A percentile compares a stretch with the other conserved stretches of the same genome.
Evolutionary conservation across 2,329 filamentous ascomycete species (phyloP).

Genomic region (Domatiomyces catenatus): DNA sequence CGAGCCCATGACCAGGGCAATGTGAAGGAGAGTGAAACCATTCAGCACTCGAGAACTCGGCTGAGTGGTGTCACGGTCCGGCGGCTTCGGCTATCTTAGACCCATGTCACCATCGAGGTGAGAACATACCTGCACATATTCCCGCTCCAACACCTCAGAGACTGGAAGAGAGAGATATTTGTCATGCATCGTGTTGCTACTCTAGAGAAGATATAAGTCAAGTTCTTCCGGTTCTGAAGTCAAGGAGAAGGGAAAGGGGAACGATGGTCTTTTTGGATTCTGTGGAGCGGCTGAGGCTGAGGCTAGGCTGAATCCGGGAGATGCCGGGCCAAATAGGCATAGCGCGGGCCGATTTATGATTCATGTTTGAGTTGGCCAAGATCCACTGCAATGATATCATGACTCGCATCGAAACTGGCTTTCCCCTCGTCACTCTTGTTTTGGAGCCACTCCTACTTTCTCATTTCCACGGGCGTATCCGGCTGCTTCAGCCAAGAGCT

Average conservation of each 20-base stretch:
- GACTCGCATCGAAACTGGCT: too few species aligned
- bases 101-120: not conserved
- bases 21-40: not conserved
- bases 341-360: too few species aligned
- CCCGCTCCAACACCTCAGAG: not conserved
- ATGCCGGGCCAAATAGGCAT: too few species aligned
- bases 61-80: not conserved
- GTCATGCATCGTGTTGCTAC: not conserved
- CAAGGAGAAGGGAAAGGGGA: too few species aligned
- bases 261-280: too few species aligned
- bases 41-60: not conserved
- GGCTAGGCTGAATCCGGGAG: too few species aligned
- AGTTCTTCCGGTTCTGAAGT: not conserved
- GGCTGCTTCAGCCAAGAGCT: slow-evolving; percentile 41
- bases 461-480: slow-evolving; percentile 37
- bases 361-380: too few species aligned
- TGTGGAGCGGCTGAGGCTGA: too few species aligned
- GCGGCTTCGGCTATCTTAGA: not conserved
- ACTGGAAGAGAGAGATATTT: not conserved
- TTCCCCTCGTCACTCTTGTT: too few species aligned
- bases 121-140: not conserved
- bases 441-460: slow-evolving; percentile 6
- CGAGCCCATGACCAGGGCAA: not conserved
- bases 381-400: too few species aligned
- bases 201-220: not conserved